Evolutionary conservation across 148 eudicot genomes (phyloP), one percentile per base, ranked within the genome.

Genomic region (Rhododendron griersonianum): DNA sequence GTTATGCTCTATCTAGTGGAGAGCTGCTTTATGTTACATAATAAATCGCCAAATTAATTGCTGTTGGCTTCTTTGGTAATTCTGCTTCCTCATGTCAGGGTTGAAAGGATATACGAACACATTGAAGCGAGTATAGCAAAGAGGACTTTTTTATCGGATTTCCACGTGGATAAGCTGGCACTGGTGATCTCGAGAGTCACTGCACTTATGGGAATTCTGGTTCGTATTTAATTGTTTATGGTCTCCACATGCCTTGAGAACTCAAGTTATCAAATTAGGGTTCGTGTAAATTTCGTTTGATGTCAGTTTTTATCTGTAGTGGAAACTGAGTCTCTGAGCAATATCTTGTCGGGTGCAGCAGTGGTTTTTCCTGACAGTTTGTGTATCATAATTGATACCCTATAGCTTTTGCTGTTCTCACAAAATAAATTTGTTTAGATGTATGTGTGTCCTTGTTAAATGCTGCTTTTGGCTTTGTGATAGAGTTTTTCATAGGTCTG

Each of bases 121-220:
- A 95, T 97, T 86, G 88, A 88, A 51, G 83, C 81, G 74, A 93
- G 93, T 86, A 87, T 94, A 80, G 81, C 15, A 39, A 91, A 89
- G 47, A 89, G 85, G 91, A 84, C 85, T 83, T 87, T 95, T 84
- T 88, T 86, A 84, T 48, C 28, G 73, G 95, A 94, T 77, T 86
- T 97, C 86, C 90, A 86, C 61, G 88, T 97, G 90, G 89, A 82
- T 87, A 95, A 94, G 90, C 89, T 97, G 91, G 84, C 98, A 47
- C 93, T 90, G 87, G 96, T 97, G 50, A 95, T 95, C 74, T 94
- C 94, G 89, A 93, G 96, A 91, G 94, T 97, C 79, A 93, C 96
- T 8, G 98, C 96, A 69, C 90, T 97, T 59, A 91, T 94, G 94
- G 99, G 99, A 89, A 90, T 95, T 78, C 90, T 97, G 99, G 99